These are phyloP conservation scores for Trypanosoma grayi DNA, from an alignment of 208 protist genomes.

Conservation along the genomic window DNA sequence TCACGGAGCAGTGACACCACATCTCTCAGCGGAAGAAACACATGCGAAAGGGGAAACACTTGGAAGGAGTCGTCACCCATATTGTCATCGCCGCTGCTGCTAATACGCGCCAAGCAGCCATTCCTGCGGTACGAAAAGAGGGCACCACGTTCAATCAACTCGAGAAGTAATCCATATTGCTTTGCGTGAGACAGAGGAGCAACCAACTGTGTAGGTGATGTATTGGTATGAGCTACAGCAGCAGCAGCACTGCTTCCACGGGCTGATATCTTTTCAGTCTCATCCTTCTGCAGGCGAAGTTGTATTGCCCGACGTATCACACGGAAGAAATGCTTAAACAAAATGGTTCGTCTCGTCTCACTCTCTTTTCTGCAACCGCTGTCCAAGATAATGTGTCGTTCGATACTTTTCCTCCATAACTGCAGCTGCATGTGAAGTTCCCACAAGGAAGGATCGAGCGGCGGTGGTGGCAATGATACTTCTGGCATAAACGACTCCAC, in stretches of 20 bases:
- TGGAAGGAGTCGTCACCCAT: background rate
- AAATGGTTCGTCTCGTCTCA: constrained; percentile 15
- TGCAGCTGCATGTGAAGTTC: constrained; percentile 15
- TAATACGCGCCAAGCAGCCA: background rate
- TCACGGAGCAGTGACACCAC: constrained; percentile 1
- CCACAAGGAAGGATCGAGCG: constrained; percentile 1
- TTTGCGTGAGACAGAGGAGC: constrained; percentile 20
- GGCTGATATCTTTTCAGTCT: too few relatives aligned
- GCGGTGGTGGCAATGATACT: background rate
- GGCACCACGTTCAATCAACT: constrained; percentile 43
- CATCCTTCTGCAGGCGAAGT: background rate
- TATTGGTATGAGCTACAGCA: too few relatives aligned
- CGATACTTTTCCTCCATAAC: constrained; percentile 19
- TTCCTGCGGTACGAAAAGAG: constrained; percentile 26
- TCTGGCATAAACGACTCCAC: constrained; percentile 1
- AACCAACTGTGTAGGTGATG: background rate
- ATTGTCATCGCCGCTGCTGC: background rate
- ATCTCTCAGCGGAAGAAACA: constrained; percentile 12
- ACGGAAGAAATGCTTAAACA: constrained; percentile 16
- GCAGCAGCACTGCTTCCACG: too few relatives aligned
- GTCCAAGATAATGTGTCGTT: constrained; percentile 22
- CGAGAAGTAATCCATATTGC: constrained; percentile 47
- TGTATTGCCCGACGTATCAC: constrained; percentile 12
- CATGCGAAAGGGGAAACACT: constrained; percentile 22
- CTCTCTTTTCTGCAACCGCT: constrained; percentile 13